Evolutionary conservation across 2,329 filamentous ascomycete species (phyloP).

Genomic region (Aureobasidium mangrovei): DNA sequence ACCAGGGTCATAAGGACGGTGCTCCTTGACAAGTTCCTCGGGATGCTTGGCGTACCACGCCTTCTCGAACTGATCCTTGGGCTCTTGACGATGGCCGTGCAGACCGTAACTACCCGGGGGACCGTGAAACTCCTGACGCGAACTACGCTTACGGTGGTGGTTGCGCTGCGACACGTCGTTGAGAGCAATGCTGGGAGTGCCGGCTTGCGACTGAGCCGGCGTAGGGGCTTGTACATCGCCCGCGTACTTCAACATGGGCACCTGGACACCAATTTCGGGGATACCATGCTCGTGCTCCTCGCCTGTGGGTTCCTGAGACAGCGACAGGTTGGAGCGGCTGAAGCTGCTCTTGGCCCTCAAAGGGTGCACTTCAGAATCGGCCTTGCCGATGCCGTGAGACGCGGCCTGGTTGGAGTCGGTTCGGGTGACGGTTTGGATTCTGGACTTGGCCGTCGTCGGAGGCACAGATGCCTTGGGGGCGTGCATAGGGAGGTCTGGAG

Average conservation of each 20-base stretch:
- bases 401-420: conserved; percentile 85
- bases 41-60: conserved; percentile 92
- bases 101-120: conserved; percentile 89
- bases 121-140: conserved; percentile 53
- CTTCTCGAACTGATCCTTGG: conserved; percentile 76
- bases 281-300: conserved; percentile 74
- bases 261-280: conserved; percentile 82
- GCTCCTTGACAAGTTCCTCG: conserved; percentile 68
- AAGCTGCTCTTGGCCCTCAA: conserved; percentile 56
- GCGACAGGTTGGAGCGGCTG: conserved; percentile 37
- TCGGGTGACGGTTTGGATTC: conserved; percentile 74
- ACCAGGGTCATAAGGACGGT: conserved; percentile 52
- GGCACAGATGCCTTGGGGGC: conserved; percentile 83
- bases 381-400: conserved; percentile 70
- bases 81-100: conserved; percentile 70
- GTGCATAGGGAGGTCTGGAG: conserved; percentile 74
- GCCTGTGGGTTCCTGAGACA: conserved; percentile 43
- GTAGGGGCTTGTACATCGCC: conserved; percentile 95
- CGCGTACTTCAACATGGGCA: conserved; percentile 86
- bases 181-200: conserved; percentile 40
- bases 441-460: conserved; percentile 69
- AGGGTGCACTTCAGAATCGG: conserved; percentile 43
- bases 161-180: conserved; percentile 50
- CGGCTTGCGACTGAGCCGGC: conserved; percentile 50
- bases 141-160: conserved; percentile 59